These are phyloP conservation scores for Mollisiaceae sp. DNA, from an alignment of 2,329 filamentous ascomycete genomes.

Conservation along the genomic window DNA sequence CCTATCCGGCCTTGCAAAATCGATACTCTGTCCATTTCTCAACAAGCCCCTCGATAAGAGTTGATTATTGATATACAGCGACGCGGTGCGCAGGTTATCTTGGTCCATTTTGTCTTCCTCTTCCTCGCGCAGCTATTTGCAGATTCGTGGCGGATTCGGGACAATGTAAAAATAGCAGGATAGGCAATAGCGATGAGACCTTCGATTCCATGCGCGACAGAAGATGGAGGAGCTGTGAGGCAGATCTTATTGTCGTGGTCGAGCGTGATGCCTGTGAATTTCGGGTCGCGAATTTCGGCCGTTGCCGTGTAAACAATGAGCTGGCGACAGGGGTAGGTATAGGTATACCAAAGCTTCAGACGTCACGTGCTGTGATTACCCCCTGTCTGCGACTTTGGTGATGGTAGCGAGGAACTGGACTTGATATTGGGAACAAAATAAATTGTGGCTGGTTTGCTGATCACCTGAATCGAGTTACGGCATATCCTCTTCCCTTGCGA, in stretches of 20 bases:
- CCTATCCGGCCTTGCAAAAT: conserved; percentile 77
- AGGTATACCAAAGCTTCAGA: not conserved
- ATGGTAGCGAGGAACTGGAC: not conserved
- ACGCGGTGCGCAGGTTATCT: conserved; percentile 69
- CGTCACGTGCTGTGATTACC: not conserved
- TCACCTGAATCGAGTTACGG: not conserved
- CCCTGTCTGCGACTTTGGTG: not conserved
- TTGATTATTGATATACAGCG: conserved; percentile 76
- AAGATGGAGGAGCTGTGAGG: not conserved
- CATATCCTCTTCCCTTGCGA: not conserved
- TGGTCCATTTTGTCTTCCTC: conserved; percentile 36
- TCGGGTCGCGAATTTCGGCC: conserved; percentile 9
- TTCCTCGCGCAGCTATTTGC: not conserved
- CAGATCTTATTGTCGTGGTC: not conserved
- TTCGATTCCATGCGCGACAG: not conserved
- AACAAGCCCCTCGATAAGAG: conserved; percentile 69
- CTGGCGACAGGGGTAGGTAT: conserved; percentile 7
- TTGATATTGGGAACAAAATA: not conserved
- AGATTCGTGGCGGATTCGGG: not conserved
- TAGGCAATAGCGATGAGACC: not conserved
- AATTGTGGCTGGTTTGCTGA: not conserved
- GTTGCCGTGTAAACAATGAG: conserved; percentile 13
- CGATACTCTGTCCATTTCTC: conserved; percentile 73
- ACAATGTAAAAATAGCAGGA: not conserved
- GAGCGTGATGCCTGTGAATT: not conserved